Evolutionary conservation across 2,329 filamentous ascomycete genomes (phyloP).

Genomic region (Hymenotorrendiella dingleyae): DNA sequence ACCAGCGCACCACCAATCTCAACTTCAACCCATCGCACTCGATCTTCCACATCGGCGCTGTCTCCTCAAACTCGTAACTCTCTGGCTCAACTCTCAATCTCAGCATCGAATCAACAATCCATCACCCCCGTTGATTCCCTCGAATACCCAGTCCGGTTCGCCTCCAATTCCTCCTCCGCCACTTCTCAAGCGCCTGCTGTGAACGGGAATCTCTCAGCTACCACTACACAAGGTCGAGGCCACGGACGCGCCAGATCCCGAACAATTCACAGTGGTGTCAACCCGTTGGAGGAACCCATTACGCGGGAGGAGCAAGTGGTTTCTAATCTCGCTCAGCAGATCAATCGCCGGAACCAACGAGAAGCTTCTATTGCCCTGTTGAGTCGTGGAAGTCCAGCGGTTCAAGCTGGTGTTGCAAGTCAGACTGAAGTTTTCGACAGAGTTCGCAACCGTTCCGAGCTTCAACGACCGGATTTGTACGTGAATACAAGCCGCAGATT

Average conservation of each 20-base stretch:
- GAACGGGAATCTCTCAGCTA: neutral
- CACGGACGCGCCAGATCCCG: neutral
- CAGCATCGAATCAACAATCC: too few relatives aligned
- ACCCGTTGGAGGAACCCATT: conserved; percentile 1
- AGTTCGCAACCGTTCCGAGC: neutral
- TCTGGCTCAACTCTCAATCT: too few relatives aligned
- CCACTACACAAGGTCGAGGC: neutral
- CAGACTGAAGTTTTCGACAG: neutral
- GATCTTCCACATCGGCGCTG: too few relatives aligned
- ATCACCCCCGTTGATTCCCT: too few relatives aligned
- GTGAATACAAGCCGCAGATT: neutral
- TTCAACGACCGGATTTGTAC: neutral
- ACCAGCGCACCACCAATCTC: too few relatives aligned
- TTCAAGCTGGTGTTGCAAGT: neutral
- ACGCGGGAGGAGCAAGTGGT: conserved; percentile 1
- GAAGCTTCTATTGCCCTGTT: neutral
- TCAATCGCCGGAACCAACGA: conserved; percentile 1
- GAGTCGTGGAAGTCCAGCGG: neutral
- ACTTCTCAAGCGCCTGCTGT: neutral
- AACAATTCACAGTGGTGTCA: neutral
- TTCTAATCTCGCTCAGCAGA: neutral
- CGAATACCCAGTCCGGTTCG: neutral
- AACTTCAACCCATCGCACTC: too few relatives aligned
- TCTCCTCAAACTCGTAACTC: too few relatives aligned
- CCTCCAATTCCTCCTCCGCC: neutral